Conservation (phyloP, 768 basidiomycete species). For the Lactarius tabidus region DNA sequence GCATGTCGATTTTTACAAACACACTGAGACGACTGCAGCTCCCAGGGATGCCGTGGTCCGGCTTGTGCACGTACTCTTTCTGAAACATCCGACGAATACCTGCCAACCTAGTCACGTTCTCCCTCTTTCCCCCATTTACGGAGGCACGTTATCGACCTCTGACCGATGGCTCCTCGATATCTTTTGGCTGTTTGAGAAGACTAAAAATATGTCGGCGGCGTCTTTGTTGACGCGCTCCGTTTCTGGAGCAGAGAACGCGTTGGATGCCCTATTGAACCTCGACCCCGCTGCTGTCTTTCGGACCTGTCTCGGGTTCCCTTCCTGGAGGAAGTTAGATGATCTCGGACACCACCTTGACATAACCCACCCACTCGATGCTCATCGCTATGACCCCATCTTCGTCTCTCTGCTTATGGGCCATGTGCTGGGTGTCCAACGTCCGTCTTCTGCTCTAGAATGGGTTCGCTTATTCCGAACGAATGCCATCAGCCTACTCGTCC, state of each 20-base stretch:
- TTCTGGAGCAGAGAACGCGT: constrained; percentile 41
- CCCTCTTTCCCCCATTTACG: constrained; percentile 70
- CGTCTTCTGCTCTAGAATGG: constrained; percentile 67
- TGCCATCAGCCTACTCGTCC: constrained; percentile 65
- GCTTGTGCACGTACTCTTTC: constrained; percentile 65
- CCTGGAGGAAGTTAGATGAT: constrained; percentile 51
- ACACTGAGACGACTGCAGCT: constrained; percentile 34
- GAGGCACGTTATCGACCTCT: constrained; percentile 59
- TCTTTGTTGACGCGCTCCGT: constrained; percentile 56
- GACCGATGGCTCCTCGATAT: constrained; percentile 71
- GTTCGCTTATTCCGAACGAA: constrained; percentile 84
- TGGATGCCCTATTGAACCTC: constrained; percentile 67
- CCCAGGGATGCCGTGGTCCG: constrained; percentile 47
- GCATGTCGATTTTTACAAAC: constrained; percentile 55
- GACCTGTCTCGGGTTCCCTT: constrained; percentile 69
- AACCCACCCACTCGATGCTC: constrained; percentile 33
- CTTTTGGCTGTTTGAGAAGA: constrained; percentile 71
- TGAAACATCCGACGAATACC: constrained; percentile 72
- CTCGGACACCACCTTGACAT: constrained; percentile 30
- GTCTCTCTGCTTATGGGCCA: constrained; percentile 62
- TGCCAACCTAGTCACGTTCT: constrained; percentile 83
- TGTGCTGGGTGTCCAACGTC: constrained; percentile 56
- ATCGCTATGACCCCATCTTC: constrained; percentile 79
- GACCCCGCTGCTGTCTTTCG: constrained; percentile 66
- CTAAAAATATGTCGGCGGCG: constrained; percentile 61